These are phyloP conservation scores for Olyra latifolia DNA, from an alignment of 176 grass and related monocot species.

Conservation along the genomic window DNA sequence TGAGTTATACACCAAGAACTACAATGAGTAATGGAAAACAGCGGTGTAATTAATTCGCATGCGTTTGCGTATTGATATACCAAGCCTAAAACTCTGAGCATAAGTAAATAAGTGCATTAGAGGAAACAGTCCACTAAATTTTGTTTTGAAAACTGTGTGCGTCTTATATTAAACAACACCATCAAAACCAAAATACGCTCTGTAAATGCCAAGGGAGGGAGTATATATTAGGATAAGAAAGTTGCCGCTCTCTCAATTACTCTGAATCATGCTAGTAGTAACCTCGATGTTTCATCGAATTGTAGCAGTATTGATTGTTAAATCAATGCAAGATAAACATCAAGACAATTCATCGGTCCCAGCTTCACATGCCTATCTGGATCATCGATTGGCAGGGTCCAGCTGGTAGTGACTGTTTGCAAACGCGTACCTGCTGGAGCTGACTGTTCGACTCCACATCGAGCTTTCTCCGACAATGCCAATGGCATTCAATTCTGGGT, in stretches of 20 bases:
- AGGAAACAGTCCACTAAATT: too few species aligned
- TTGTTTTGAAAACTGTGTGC: too few species aligned
- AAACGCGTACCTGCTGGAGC: not conserved
- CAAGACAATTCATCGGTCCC: not conserved
- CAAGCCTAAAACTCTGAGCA: too few species aligned
- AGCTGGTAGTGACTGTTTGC: constrained; percentile 18
- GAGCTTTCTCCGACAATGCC: not conserved
- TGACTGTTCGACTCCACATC: not conserved
- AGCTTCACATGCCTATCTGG: not conserved
- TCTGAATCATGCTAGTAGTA: not conserved
- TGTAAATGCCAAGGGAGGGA: too few species aligned
- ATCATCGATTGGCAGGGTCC: not conserved
- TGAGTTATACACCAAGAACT: too few species aligned
- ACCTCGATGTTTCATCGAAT: not conserved
- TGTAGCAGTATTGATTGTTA: not conserved
- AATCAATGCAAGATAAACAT: not conserved
- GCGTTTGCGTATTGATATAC: too few species aligned
- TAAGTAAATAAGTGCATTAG: too few species aligned
- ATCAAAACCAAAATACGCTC: too few species aligned
- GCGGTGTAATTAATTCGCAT: too few species aligned
- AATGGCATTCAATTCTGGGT: not conserved
- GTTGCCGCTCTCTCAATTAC: constrained; percentile 1
- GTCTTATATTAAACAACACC: too few species aligned
- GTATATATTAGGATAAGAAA: not conserved
- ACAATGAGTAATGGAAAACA: too few species aligned